Percentiles rank a stretch among this genome's conserved stretches.
Conservation (phyloP, 352 stramenopile species). For the Aphanomyces stellatus region DNA sequence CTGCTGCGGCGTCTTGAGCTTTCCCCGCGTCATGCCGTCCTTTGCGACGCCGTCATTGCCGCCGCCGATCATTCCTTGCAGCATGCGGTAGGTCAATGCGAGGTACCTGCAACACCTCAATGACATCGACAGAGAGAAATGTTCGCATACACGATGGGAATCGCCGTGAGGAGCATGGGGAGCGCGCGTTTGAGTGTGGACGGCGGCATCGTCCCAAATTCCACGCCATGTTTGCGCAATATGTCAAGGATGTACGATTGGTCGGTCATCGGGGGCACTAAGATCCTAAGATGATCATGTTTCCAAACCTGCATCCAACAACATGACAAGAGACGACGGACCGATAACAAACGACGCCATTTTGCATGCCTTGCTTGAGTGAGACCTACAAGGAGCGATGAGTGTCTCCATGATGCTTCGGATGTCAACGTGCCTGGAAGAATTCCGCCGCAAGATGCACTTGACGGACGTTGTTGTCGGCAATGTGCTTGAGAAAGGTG, state of each 20-base stretch:
- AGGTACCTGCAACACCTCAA: conserved; percentile 40
- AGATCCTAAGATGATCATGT: conserved; percentile 34
- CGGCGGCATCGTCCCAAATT: conserved; percentile 54
- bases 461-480: conserved; percentile 37
- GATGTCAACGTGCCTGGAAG: conserved; percentile 72
- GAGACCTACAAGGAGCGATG: conserved; percentile 12
- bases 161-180: conserved; percentile 49
- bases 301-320: too few species aligned
- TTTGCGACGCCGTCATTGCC: conserved; percentile 45
- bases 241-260: conserved; percentile 62
- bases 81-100: conserved; percentile 76
- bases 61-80: conserved; percentile 49
- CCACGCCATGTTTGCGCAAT: conserved; percentile 47
- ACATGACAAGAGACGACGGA: too few species aligned
- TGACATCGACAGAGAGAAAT: background rate
- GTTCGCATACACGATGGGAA: conserved; percentile 54
- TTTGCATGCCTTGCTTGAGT: conserved; percentile 2
- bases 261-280: conserved; percentile 61
- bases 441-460: conserved; percentile 54
- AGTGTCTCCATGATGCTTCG: background rate
- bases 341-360: conserved; percentile 3
- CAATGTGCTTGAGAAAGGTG: conserved; percentile 47
- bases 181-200: conserved; percentile 36
- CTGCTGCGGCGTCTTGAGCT: conserved; percentile 32
- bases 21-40: conserved; percentile 32